phyloP scores from a whole-genome alignment of 768 basidiomycete species.

The Tylopilus subfusipes region DNA sequence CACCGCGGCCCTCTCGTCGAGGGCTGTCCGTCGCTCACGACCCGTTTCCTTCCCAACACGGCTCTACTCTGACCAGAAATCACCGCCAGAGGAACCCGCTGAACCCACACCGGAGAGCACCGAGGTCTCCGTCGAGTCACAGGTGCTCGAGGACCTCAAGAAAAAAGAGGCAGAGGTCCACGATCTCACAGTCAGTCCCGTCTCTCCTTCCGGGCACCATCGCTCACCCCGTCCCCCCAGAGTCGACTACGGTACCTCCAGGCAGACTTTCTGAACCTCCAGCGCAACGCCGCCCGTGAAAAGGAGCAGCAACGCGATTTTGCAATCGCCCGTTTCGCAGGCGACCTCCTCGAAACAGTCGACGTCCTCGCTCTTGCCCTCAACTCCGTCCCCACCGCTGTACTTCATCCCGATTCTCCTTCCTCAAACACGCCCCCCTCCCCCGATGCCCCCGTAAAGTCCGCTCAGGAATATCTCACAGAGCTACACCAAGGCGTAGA shows the following conservation, averaged over 20 bases:
- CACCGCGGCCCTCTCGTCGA: conserved; percentile 53
- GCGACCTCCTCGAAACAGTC: conserved; percentile 84
- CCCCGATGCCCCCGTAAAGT: conserved; percentile 42
- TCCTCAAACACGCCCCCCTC: conserved; percentile 24
- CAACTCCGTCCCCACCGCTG: conserved; percentile 65
- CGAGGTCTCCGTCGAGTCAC: conserved; percentile 34
- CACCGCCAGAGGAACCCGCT: conserved; percentile 13
- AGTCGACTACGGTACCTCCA: conserved; percentile 86
- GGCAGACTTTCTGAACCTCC: conserved; percentile 94
- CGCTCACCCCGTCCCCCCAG: conserved; percentile 39
- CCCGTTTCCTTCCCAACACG: conserved; percentile 33
- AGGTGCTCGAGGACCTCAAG: conserved; percentile 57
- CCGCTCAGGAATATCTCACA: conserved; percentile 53
- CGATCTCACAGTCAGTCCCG: conserved; percentile 71
- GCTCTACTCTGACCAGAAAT: conserved; percentile 58
- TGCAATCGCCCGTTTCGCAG: conserved; percentile 88
- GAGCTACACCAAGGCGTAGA: conserved; percentile 86
- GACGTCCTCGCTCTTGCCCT: conserved; percentile 87
- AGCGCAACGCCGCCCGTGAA: conserved; percentile 87
- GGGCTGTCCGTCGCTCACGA: conserved; percentile 39
- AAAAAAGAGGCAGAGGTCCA: conserved; percentile 76
- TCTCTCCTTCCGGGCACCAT: background rate
- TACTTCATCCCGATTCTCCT: conserved; percentile 32
- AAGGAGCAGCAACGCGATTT: conserved; percentile 91
- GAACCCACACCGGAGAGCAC: conserved; percentile 18